Conservation (phyloP, 2,329 filamentous ascomycete species). For the Venturiaceae sp. region DNA sequence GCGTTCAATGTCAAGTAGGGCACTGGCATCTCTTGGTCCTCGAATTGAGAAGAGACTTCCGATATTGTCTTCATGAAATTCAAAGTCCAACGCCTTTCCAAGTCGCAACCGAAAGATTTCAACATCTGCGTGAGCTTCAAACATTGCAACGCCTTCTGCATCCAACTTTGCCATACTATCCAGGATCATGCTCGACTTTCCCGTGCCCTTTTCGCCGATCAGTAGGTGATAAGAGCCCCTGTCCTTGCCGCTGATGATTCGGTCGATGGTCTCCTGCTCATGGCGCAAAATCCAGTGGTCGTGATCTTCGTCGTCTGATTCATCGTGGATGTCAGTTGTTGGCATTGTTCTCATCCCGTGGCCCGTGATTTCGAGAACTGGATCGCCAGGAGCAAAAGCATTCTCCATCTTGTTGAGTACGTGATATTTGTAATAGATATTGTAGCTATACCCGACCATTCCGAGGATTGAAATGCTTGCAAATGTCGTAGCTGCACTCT, state of each 20-base stretch:
- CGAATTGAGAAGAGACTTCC: constrained; percentile 91
- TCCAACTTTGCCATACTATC: constrained; percentile 91
- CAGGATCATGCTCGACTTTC: constrained; percentile 93
- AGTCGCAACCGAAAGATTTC: constrained; percentile 92
- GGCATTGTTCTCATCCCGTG: constrained; percentile 13
- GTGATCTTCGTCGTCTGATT: constrained; percentile 43
- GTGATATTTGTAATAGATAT: constrained; percentile 67
- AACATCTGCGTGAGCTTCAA: constrained; percentile 88
- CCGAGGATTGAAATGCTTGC: constrained; percentile 40
- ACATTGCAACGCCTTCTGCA: constrained; percentile 84
- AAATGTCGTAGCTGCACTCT: constrained; percentile 39
- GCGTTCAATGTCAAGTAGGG: constrained; percentile 87
- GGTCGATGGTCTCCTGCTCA: constrained; percentile 73
- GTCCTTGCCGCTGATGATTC: constrained; percentile 65
- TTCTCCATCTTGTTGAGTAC: constrained; percentile 88
- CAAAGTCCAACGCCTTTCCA: constrained; percentile 89
- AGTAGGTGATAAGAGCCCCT: constrained; percentile 84
- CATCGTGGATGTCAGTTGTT: constrained; percentile 27
- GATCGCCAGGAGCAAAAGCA: constrained; percentile 87
- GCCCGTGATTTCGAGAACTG: constrained; percentile 61
- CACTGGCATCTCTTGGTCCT: constrained; percentile 83
- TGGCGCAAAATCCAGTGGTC: constrained; percentile 75
- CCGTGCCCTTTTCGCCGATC: constrained; percentile 90
- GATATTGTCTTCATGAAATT: constrained; percentile 97
- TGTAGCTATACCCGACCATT: constrained; percentile 36